Percentiles rank a stretch among this genome's conserved stretches.
phyloP scores from a whole-genome alignment of 208 protist genomes.

The Trypanosoma theileri region DNA sequence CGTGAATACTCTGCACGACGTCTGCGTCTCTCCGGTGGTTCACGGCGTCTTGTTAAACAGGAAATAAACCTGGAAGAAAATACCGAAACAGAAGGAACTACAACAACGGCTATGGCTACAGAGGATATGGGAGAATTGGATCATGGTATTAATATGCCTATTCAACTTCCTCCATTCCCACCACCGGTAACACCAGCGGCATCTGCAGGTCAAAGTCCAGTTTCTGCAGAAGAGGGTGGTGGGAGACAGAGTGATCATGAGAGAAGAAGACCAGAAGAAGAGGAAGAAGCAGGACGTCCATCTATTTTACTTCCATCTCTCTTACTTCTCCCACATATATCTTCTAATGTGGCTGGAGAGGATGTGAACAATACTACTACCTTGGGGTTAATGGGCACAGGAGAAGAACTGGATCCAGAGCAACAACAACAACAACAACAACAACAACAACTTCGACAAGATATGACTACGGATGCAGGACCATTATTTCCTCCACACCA shows the following conservation, averaged over 20 bases:
- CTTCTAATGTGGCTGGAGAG: conserved; percentile 8
- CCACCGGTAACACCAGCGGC: background rate
- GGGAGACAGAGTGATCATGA: conserved; percentile 6
- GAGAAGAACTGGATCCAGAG: conserved; percentile 4
- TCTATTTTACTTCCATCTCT: conserved; percentile 42
- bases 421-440: background rate
- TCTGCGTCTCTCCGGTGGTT: conserved; percentile 5
- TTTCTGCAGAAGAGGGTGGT: background rate
- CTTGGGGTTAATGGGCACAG: background rate
- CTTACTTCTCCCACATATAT: conserved; percentile 40
- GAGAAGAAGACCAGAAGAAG: conserved; percentile 1
- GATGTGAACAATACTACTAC: conserved; percentile 4
- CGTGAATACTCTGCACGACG: conserved; percentile 29
- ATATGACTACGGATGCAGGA: background rate
- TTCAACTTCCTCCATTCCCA: conserved; percentile 11
- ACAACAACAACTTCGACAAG: background rate
- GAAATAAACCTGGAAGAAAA: conserved; percentile 3
- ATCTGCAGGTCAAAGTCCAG: conserved; percentile 5
- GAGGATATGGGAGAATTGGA: conserved; percentile 10
- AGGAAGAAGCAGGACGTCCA: conserved; percentile 11
- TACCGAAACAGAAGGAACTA: background rate
- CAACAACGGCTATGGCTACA: background rate
- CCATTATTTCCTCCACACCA: background rate
- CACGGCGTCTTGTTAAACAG: background rate
- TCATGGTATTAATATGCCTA: conserved; percentile 2